A percentile compares a stretch with the other conserved stretches of the same genome.
These are phyloP conservation scores for Backusella australiensis DNA, from an alignment of 192 early-diverging fungal species.

Conservation along the genomic window DNA sequence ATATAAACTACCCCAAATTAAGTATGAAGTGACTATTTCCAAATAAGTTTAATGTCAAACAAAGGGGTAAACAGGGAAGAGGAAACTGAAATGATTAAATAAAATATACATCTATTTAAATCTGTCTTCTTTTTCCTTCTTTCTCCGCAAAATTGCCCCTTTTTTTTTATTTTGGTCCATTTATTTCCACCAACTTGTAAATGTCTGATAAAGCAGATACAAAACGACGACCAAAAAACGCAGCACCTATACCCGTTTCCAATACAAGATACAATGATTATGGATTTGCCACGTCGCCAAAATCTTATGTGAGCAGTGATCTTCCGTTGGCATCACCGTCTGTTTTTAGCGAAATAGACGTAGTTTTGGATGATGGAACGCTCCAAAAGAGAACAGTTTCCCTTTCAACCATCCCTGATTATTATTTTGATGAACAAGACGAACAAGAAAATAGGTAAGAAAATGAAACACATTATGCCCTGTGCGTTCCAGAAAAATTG, in stretches of 20 bases:
- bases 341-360: slow-evolving; percentile 23
- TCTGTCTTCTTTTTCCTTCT: background rate
- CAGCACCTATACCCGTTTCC: background rate
- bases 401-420: slow-evolving; percentile 30
- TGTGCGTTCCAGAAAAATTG: background rate
- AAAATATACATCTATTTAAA: background rate
- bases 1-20: background rate
- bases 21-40: background rate
- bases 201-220: background rate
- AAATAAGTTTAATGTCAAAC: background rate
- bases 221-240: slow-evolving; percentile 9
- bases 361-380: slow-evolving; percentile 38
- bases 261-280: background rate
- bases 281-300: background rate
- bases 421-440: background rate
- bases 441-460: background rate
- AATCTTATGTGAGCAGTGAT: background rate
- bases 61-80: background rate
- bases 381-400: slow-evolving; percentile 35
- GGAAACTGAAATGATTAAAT: background rate
- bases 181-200: background rate
- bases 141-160: background rate
- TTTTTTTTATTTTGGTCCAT: background rate
- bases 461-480: background rate
- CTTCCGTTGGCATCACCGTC: slow-evolving; percentile 5